Evolutionary conservation across 169 alveolate species (phyloP).

Genomic region (Theileria sp.): DNA sequence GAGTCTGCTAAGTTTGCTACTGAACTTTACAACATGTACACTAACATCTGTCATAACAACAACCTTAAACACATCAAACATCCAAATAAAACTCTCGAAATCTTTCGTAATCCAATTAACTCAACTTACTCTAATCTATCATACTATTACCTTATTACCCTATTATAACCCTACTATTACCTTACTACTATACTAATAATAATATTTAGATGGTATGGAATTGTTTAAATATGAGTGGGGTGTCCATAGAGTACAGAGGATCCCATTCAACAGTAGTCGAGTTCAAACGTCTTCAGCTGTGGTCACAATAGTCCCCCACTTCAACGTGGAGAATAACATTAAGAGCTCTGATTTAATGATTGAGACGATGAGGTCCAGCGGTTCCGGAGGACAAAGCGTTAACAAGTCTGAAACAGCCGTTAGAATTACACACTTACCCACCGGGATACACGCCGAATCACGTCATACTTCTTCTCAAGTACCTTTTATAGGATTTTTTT

Average conservation of each 20-base stretch:
- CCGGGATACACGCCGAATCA: constrained; percentile 79
- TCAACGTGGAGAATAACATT: constrained; percentile 33
- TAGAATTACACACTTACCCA: constrained; percentile 88
- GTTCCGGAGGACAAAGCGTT: constrained; percentile 94
- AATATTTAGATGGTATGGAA: constrained; percentile 32
- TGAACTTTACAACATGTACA: constrained; percentile 40
- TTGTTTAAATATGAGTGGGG: constrained; percentile 71
- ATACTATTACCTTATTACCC: neutral
- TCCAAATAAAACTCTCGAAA: constrained; percentile 6
- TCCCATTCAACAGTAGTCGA: constrained; percentile 85
- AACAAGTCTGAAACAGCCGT: constrained; percentile 91
- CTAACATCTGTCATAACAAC: constrained; percentile 16
- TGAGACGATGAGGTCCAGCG: constrained; percentile 89
- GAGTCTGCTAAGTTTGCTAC: constrained; percentile 36
- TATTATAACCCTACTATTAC: too few species aligned
- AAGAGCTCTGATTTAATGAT: constrained; percentile 80
- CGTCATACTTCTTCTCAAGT: constrained; percentile 63
- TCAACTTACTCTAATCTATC: too few species aligned
- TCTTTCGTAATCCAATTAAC: constrained; percentile 16
- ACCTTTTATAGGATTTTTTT: too few species aligned
- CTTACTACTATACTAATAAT: neutral
- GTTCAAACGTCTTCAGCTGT: constrained; percentile 86
- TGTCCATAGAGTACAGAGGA: constrained; percentile 87
- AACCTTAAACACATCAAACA: neutral
- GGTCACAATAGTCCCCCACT: constrained; percentile 82